Base-by-base conservation (phyloP, 768 basidiomycete species). In the Chlorophyllum brunneum region DNA sequence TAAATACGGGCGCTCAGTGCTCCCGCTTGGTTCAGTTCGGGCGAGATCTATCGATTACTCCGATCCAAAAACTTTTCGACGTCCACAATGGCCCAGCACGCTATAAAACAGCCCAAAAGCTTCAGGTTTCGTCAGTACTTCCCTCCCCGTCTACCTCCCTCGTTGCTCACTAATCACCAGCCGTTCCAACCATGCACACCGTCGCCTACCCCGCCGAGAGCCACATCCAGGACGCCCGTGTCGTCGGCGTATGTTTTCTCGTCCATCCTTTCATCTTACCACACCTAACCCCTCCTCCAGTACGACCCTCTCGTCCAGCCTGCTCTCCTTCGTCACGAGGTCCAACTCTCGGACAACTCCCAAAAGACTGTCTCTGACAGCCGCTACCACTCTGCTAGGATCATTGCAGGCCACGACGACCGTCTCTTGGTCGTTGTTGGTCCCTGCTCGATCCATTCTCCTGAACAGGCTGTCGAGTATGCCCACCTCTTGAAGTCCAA, bases 291-390 rank as follows among this genome's bases (percentile, higher is more conserved):
- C 22, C 22, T 51, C 7, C 9, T 11, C 15, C 57, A 94, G 91
- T 95, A 98, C 66, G 95, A 98, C 60, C 95, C 95, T n/a, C 81
- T 98, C 37, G 85, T 97, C 54, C 92, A 95, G 61, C 95, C 95
- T 5, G 89, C 90, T 1, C 75, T 98, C 45, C 84, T 99, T 49
- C 79, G 88, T 54, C 87, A 94, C 56, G 95, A 98, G 60, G 79
- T 98, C 48, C 79, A 79, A 1, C 83, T 90, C 3, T 73, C 85
- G 15, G 60, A 75, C 10, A 68, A 69, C 7, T 87, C 92, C 0
- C 80, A 82, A 58, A 78, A 74, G 59, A 93, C 88, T 16, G 88
- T 97, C 66, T 84, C 90, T 2, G 67, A 78, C 15, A 86, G 92
- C 3, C 86, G 95, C 56, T 86, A 82, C 73, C 76, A 77, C 55